Conservation (phyloP, 345 rosid genomes). For the Salix caprea region DNA sequence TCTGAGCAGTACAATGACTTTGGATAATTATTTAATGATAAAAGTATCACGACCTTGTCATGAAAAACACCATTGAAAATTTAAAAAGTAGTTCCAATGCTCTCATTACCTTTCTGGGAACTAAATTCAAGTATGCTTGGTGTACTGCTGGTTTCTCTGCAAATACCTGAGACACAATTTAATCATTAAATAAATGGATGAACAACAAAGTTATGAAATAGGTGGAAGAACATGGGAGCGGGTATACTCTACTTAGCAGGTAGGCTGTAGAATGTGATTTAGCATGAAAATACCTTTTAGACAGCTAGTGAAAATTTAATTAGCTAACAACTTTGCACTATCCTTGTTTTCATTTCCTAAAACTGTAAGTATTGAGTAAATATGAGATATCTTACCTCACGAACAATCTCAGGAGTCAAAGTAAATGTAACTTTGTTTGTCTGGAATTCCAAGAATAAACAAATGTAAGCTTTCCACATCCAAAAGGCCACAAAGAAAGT, state of each 20-base stretch:
- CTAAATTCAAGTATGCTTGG: slow-evolving; percentile 68
- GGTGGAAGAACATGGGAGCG: background rate
- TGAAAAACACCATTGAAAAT: slow-evolving; percentile 1
- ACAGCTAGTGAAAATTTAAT: background rate
- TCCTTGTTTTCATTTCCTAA: background rate
- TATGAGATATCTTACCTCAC: slow-evolving; percentile 51
- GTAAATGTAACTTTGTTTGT: slow-evolving; percentile 86
- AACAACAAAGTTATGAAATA: background rate
- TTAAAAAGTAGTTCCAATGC: slow-evolving; percentile 1
- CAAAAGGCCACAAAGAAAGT: background rate
- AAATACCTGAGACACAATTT: slow-evolving; percentile 58
- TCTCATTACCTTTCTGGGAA: slow-evolving; percentile 78
- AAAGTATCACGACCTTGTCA: background rate
- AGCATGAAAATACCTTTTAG: background rate
- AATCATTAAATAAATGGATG: slow-evolving; percentile 12
- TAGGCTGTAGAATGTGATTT: background rate
- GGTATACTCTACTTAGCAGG: background rate
- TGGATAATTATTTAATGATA: background rate
- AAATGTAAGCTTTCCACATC: background rate
- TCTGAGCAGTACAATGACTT: background rate
- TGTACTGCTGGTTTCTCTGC: slow-evolving; percentile 96
- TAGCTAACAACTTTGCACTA: background rate
- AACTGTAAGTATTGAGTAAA: background rate
- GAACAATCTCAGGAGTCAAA: slow-evolving; percentile 78
- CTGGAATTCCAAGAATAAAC: slow-evolving; percentile 40